Percentiles rank a stretch among this genome's conserved stretches.
These are phyloP conservation scores for Dendrostoma leiphaemia DNA, from an alignment of 2,329 filamentous ascomycete species.

Conservation along the genomic window DNA sequence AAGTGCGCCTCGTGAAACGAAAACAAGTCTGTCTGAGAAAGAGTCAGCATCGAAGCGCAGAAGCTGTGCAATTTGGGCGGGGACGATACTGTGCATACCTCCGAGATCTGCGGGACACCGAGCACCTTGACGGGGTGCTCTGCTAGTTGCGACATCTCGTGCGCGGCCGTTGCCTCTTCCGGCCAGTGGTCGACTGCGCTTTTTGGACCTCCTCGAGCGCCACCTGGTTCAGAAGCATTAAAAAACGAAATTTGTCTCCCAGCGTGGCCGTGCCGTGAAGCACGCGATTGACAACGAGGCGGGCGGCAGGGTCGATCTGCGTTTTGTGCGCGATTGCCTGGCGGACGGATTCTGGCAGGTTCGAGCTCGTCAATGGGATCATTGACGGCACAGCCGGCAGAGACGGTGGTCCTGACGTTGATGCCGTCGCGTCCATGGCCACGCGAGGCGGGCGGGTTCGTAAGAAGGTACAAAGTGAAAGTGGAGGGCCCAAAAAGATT, in stretches of 20 bases:
- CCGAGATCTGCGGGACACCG: slow-evolving; percentile 34
- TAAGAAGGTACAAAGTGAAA: background rate
- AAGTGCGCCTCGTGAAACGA: slow-evolving; percentile 63
- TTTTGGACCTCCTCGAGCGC: slow-evolving; percentile 1
- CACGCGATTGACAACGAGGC: background rate
- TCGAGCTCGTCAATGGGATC: background rate
- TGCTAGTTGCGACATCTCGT: slow-evolving; percentile 14
- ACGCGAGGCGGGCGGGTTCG: background rate
- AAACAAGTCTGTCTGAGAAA: slow-evolving; percentile 54
- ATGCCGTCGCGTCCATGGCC: slow-evolving; percentile 6
- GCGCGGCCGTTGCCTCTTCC: background rate
- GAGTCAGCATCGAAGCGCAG: background rate
- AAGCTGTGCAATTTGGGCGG: background rate
- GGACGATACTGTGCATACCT: slow-evolving; percentile 28
- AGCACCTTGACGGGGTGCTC: slow-evolving; percentile 17
- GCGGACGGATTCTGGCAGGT: background rate
- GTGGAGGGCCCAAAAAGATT: background rate
- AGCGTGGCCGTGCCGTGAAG: background rate
- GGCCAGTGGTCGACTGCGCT: background rate
- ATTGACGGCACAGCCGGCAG: background rate
- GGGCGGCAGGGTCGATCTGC: background rate
- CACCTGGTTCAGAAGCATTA: slow-evolving; percentile 1
- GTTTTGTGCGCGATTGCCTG: background rate
- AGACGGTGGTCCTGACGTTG: background rate
- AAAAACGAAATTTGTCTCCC: background rate